A percentile compares a stretch with the other conserved stretches of the same genome.
Evolutionary conservation across 108 stramenopile species (phyloP).

Genomic region (Nitzschia palea): DNA sequence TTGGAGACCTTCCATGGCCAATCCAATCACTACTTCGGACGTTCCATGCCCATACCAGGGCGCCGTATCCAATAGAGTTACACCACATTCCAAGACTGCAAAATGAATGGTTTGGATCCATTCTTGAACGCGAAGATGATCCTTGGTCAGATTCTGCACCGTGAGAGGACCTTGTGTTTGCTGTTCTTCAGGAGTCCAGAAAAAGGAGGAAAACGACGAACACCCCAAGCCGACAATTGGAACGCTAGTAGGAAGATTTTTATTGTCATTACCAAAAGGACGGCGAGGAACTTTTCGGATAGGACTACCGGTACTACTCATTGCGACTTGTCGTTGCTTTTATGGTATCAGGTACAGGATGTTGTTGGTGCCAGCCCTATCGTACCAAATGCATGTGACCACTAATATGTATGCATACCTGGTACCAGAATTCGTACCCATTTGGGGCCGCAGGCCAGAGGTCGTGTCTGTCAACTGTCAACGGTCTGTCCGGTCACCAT

Average conservation of each 20-base stretch:
- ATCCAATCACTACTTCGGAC: slow-evolving; percentile 80
- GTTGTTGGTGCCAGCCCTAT: no score
- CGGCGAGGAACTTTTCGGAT: slow-evolving; percentile 12
- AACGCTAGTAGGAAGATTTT: slow-evolving; percentile 14
- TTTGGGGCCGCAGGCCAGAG: no score
- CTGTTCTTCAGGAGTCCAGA: slow-evolving; percentile 45
- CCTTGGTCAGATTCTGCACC: slow-evolving; percentile 7
- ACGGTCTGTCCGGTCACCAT: no score
- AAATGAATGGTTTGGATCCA: slow-evolving; percentile 80
- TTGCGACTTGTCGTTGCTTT: no score
- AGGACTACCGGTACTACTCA: no score
- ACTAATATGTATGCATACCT: no score
- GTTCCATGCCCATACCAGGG: slow-evolving; percentile 91
- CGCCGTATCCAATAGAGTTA: slow-evolving; percentile 83
- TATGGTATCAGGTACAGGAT: no score
- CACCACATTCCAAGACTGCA: slow-evolving; percentile 65
- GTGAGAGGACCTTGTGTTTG: not conserved
- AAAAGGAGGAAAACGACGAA: slow-evolving; percentile 81
- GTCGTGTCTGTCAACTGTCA: no score
- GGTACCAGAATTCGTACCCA: no score
- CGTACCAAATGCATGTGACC: no score
- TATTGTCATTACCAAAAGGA: slow-evolving; percentile 8
- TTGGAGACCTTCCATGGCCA: slow-evolving; percentile 50
- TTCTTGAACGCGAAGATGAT: slow-evolving; percentile 62
- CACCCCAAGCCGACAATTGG: slow-evolving; percentile 84